Conservation (phyloP, 345 rosid genomes). For the Brassica carinata region DNA sequence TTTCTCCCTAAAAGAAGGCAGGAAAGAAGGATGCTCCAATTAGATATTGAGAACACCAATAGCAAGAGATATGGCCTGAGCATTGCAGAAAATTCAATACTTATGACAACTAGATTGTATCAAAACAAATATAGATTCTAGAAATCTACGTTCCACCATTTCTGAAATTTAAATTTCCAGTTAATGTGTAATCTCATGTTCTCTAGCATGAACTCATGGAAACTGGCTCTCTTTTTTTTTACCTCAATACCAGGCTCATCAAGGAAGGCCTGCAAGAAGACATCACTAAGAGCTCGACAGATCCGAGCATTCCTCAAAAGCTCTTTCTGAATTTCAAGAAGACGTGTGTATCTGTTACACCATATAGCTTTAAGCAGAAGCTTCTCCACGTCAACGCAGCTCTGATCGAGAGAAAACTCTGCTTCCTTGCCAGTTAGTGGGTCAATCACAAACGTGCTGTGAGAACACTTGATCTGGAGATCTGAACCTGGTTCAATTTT, state of each 20-base stretch:
- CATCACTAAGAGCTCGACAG: constrained; percentile 68
- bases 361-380: constrained; percentile 83
- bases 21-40: neutral
- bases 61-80: neutral
- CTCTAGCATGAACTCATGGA: constrained; percentile 1
- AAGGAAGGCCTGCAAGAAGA: constrained; percentile 56
- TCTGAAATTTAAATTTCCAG: neutral
- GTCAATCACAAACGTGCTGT: constrained; percentile 82
- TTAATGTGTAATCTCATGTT: neutral
- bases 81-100: neutral
- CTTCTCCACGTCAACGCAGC: constrained; percentile 91
- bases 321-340: constrained; percentile 94
- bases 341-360: constrained; percentile 87
- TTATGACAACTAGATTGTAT: neutral
- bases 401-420: constrained; percentile 71
- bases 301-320: constrained; percentile 68
- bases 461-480: constrained; percentile 72
- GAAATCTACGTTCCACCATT: constrained; percentile 10
- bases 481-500: constrained; percentile 92
- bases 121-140: neutral
- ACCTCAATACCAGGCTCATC: constrained; percentile 56
- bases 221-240: constrained; percentile 53
- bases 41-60: neutral
- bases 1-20: constrained; percentile 56
- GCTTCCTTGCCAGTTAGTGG: constrained; percentile 85